Conservation (phyloP, 2,329 filamentous ascomycete species). For the Fusarium irregulare region DNA sequence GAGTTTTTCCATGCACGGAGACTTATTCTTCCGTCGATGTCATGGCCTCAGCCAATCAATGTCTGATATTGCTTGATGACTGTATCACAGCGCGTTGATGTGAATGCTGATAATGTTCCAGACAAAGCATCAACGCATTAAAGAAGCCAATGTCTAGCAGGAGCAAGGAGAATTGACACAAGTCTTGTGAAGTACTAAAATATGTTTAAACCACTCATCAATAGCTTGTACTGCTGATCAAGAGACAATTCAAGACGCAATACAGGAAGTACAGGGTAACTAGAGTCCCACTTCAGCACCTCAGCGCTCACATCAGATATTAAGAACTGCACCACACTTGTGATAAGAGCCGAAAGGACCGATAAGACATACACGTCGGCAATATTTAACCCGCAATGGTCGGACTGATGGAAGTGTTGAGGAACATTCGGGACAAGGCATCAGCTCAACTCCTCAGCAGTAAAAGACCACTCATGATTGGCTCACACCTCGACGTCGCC, state of each 20-base stretch:
- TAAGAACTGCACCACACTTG: no score
- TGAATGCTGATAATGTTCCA: no score
- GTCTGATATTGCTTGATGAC: rapidly evolving
- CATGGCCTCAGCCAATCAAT: rapidly evolving
- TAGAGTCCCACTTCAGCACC: background rate
- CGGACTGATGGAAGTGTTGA: background rate
- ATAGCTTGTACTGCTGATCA: no score
- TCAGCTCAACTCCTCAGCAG: background rate
- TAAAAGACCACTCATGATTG: background rate
- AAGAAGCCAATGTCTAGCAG: no score
- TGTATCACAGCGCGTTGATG: no score
- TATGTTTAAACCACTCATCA: no score
- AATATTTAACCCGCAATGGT: background rate
- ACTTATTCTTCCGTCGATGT: background rate
- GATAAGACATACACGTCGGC: background rate
- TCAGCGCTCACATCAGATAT: no score
- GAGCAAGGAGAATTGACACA: no score
- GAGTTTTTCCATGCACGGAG: rapidly evolving
- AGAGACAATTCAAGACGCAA: no score
- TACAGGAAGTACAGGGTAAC: background rate
- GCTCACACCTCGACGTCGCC: rapidly evolving
- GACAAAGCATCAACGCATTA: no score
- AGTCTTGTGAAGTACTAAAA: no score
- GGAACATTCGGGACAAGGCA: background rate
- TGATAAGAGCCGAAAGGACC: background rate